A percentile compares a stretch with the other conserved stretches of the same genome.
Evolutionary conservation across 2,329 filamentous ascomycete species (phyloP).

Genomic region (Alternaria sp.): DNA sequence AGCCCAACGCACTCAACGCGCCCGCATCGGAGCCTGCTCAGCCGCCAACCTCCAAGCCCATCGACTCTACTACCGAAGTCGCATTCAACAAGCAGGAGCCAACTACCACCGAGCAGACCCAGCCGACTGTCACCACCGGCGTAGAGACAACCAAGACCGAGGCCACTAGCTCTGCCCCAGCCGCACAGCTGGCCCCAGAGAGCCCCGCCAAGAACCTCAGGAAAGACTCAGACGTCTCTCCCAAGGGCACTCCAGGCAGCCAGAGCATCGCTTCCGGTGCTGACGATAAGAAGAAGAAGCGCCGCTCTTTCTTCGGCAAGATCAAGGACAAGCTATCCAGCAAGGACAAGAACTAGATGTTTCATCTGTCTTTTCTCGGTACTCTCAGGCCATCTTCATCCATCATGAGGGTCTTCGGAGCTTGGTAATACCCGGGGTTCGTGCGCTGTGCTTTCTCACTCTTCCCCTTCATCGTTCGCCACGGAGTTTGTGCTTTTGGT

Average conservation of each 20-base stretch:
- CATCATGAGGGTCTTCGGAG: constrained; percentile 11
- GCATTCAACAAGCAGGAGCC: constrained; percentile 51
- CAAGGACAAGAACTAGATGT: constrained; percentile 38
- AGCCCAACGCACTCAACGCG: constrained; percentile 46
- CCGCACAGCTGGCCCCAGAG: constrained; percentile 25
- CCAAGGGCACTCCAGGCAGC: constrained; percentile 48
- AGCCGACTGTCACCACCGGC: constrained; percentile 51
- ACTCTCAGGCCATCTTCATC: constrained; percentile 17
- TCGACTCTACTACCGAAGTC: constrained; percentile 46
- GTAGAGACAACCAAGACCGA: constrained; percentile 43
- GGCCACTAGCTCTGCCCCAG: constrained; percentile 21
- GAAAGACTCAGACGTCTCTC: constrained; percentile 36
- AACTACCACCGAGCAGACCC: constrained; percentile 45
- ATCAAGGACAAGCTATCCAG: constrained; percentile 56
- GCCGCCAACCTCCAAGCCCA: constrained; percentile 30
- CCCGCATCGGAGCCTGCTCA: constrained; percentile 41
- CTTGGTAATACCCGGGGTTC: constrained; percentile 32
- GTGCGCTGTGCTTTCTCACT: constrained; percentile 22
- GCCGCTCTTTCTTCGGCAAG: constrained; percentile 56
- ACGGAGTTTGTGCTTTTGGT: constrained; percentile 43
- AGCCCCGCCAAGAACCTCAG: constrained; percentile 39
- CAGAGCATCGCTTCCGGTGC: constrained; percentile 43
- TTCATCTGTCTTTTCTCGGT: constrained; percentile 8
- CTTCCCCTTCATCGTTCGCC: constrained; percentile 29
- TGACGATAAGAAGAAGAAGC: constrained; percentile 55